A percentile compares a stretch with the other conserved stretches of the same genome.
Evolutionary conservation across 306 rosid species (phyloP).

Genomic region (Malus orientalis): DNA sequence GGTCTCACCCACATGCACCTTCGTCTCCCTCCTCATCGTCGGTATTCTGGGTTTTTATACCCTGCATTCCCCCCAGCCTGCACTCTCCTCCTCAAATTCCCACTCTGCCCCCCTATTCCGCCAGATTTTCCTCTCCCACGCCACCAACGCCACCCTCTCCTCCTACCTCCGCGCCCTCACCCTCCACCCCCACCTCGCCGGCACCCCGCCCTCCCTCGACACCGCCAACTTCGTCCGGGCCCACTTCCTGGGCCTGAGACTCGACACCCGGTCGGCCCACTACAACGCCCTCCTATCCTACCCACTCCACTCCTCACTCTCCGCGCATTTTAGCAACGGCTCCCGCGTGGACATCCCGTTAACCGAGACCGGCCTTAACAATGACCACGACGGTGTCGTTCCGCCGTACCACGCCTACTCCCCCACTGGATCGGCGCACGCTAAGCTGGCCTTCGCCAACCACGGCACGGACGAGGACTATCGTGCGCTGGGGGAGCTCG

Average conservation of each 20-base stretch:
- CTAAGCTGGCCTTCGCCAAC: conserved; percentile 62
- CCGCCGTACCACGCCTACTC: conserved; percentile 85
- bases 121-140: conserved; percentile 48
- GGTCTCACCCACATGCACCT: conserved; percentile 31
- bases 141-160: conserved; percentile 60
- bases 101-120: conserved; percentile 23
- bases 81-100: conserved; percentile 7
- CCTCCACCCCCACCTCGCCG: conserved; percentile 84
- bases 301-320: conserved; percentile 54
- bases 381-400: conserved; percentile 22
- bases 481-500: conserved; percentile 25
- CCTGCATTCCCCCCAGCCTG: conserved; percentile 39
- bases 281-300: conserved; percentile 67
- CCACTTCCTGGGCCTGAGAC: conserved; percentile 42
- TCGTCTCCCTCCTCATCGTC: conserved; percentile 31
- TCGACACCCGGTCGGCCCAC: conserved; percentile 35
- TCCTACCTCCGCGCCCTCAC: conserved; percentile 75
- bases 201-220: conserved; percentile 48
- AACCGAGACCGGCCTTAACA: conserved; percentile 14
- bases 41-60: conserved; percentile 53
- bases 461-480: conserved; percentile 66
- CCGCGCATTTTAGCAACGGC: conserved; percentile 46
- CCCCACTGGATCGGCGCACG: conserved; percentile 64
- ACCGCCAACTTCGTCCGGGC: conserved; percentile 35
- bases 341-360: conserved; percentile 21